Evolutionary conservation across 2,329 filamentous ascomycete genomes (phyloP).

Genomic region (Diaporthe australafricana): DNA sequence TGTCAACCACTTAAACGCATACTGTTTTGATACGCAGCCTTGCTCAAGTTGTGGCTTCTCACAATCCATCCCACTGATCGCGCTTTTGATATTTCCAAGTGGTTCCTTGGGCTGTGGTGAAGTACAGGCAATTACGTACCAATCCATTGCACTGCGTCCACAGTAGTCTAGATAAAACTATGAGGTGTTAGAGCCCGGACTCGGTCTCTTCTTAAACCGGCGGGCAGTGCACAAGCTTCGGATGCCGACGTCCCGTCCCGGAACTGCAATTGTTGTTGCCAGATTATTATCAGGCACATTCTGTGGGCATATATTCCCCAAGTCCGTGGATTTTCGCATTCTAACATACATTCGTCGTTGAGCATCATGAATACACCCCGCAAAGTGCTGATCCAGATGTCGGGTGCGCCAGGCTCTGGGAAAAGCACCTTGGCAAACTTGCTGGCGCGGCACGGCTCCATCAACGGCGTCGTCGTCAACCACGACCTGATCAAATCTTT

Average conservation of each 20-base stretch:
- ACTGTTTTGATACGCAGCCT: too few relatives aligned
- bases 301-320: neutral
- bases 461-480: constrained; percentile 8
- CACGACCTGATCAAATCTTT: constrained; percentile 4
- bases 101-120: neutral
- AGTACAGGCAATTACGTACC: neutral
- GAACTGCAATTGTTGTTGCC: neutral
- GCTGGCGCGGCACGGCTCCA: neutral
- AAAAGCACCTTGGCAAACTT: constrained; percentile 3
- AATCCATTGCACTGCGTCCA: neutral
- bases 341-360: neutral
- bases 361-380: too few relatives aligned
- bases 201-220: neutral
- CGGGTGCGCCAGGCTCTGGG: neutral
- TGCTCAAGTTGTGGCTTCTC: too few relatives aligned
- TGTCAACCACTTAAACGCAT: too few relatives aligned
- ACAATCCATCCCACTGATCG: too few relatives aligned
- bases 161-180: too few relatives aligned
- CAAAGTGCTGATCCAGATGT: neutral
- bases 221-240: too few relatives aligned
- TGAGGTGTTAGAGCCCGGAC: neutral
- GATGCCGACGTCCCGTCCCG: neutral
- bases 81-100: too few relatives aligned
- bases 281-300: neutral
- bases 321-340: too few relatives aligned